Evolutionary conservation across 192 early-diverging fungal genomes (phyloP), one percentile per base, ranked within the genome.

Genomic region (Linnemannia hyalina): DNA sequence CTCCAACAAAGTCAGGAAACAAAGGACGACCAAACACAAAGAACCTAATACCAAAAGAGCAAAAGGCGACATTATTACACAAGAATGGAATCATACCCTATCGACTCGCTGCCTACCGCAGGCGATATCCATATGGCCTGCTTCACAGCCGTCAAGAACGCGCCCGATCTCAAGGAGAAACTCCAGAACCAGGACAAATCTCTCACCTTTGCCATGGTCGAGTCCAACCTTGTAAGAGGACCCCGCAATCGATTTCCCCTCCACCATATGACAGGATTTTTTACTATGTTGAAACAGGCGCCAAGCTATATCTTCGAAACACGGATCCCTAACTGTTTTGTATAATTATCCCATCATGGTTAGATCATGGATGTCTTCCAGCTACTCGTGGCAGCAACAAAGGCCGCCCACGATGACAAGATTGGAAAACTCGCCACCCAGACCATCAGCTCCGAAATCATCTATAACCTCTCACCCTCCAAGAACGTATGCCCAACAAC

Each of bases 371-470:
- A 90, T 65, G 68, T 78, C 15, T 88, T 93, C 38, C 93, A 93
- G 73, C 65, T 91, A 9, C 77, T 93, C 7, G n/a, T 89, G 4
- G 93, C 93, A 1, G 82, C 82, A 2, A 91, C 91, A 42, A 89
- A 85, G 54, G 91, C 93, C 8, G 82, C 91, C 13, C 81, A 92
- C 46, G 84, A 91, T 36, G 84, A 90, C 47, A 79, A 82, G 46
- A 35, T 75, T n/a, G 77, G 88, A 41, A 89, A 90, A n/a, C 71
- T 94, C 16, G 92, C 88, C 71, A 93, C 93, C 5, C 89, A 91
- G 70, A 90, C 89, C 60, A 68, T 94, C 16, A 85, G 89, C 80
- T 92, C 92, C 13, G 93, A 94, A 82, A 90, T 93, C 70, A 89
- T 93, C 20, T 94, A 92, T 69, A 88, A 89, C 57, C 89, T 94